Base-by-base conservation (phyloP, 2,329 filamentous ascomycete genomes). In the Davidsoniella neocaledoniae region DNA sequence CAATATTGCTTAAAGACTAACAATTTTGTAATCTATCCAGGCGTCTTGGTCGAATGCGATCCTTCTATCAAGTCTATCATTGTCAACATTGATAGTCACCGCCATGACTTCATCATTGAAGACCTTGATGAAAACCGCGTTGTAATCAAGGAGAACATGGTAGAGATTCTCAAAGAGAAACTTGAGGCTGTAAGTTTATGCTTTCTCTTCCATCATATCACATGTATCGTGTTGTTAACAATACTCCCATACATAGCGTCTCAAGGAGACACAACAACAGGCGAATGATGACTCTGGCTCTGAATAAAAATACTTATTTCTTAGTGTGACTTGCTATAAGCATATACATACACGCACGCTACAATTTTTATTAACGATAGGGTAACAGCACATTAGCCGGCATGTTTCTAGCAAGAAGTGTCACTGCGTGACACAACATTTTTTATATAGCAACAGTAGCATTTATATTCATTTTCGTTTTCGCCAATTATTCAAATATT, bases 11-110 rank as follows among this genome's bases (percentile, higher is more conserved):
- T 4, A 51, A 43, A 33, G 7, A 55, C 55, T 50, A 36, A 52
- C 40, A 17, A 17, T 26, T 21, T 21, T 21, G 21, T 21, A 21
- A 51, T 23, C 37, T 51, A 16, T 26, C 17, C 47, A 76, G 83
- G 83, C 54, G 79, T 85, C 25, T 73, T 90, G 55, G 78, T 90
- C 64, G 77, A 86, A 64, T 86, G 82, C 65, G 84, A 90, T 61
- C 81, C 84, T n/a, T 85, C 82, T 42, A 87, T 90, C 72, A 88
- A 87, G 65, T 83, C 84, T 55, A 86, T 88, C 68, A 81, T 90
- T 59, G 70, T 84, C 57, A 83, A 79, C 59, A 83, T 90, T 57
- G 81, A 90, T 64, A 74, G 69, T 58, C 69, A 76, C 51, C 72
- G 73, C 56, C 78, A 87, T 63, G 77, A 81, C 55, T 85, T 78